These are phyloP conservation scores for Helianthus tuberosus DNA, from an alignment of 129 eudicot species.

Conservation along the genomic window DNA sequence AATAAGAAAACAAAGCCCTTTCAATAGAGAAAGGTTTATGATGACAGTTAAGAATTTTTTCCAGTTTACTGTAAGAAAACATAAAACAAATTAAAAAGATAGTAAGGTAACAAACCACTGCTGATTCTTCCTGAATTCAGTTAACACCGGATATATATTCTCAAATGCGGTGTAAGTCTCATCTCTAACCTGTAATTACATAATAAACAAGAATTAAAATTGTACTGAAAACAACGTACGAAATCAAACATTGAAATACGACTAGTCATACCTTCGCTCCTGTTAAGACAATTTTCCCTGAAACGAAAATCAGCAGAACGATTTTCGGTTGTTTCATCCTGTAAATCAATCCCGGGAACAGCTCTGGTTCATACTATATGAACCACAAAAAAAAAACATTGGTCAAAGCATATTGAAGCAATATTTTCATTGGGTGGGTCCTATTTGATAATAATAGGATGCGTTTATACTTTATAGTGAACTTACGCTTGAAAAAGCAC, in stretches of 20 bases:
- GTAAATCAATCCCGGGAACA: slow-evolving; percentile 88
- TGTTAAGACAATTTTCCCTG: slow-evolving; percentile 87
- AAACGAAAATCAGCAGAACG: slow-evolving; percentile 81
- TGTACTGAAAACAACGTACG: neutral
- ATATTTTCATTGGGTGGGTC: slow-evolving; percentile 9
- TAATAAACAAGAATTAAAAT: neutral
- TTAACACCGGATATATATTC: slow-evolving; percentile 85
- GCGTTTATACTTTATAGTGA: neutral
- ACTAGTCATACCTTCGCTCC: slow-evolving; percentile 71
- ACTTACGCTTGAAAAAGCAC: slow-evolving; percentile 89
- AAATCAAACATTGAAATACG: neutral
- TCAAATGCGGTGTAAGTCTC: slow-evolving; percentile 82
- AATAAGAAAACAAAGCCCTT: neutral
- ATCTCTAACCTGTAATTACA: slow-evolving; percentile 61
- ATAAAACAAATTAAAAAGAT: neutral
- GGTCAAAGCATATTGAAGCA: neutral
- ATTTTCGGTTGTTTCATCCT: slow-evolving; percentile 91
- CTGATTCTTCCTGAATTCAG: slow-evolving; percentile 77
- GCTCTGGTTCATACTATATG: slow-evolving; percentile 80
- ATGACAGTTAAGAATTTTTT: neutral
- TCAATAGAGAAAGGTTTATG: neutral
- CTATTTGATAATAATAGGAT: neutral
- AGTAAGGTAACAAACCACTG: slow-evolving; percentile 54
- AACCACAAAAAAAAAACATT: neutral
- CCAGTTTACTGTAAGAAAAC: neutral